These are phyloP conservation scores for Ophiostoma tasmaniense DNA, from an alignment of 2,329 filamentous ascomycete genomes.

Conservation along the genomic window DNA sequence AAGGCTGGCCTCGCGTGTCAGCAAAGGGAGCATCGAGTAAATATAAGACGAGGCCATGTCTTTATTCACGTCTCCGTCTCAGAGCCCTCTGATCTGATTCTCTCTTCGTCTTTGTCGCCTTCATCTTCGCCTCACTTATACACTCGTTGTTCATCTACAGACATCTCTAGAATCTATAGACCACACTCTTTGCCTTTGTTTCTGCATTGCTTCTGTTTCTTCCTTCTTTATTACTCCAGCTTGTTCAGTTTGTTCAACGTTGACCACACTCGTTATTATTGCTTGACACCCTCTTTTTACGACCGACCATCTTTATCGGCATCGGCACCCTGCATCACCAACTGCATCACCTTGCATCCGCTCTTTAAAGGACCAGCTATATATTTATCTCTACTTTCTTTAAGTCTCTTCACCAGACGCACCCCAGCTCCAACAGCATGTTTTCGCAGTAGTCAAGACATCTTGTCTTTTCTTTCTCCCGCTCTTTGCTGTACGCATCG, in stretches of 20 bases:
- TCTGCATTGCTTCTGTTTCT: background rate
- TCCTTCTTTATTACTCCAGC: background rate
- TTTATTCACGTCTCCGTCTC: background rate
- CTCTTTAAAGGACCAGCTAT: background rate
- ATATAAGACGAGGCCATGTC: background rate
- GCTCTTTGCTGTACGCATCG: background rate
- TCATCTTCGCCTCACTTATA: background rate
- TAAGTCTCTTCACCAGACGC: background rate
- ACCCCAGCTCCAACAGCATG: constrained; percentile 7
- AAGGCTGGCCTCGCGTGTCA: constrained; percentile 2
- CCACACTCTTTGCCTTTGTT: background rate
- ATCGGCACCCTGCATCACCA: background rate
- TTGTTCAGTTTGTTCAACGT: background rate
- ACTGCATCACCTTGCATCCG: background rate
- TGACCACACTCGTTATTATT: background rate
- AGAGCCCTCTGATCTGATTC: background rate
- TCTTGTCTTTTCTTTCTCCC: background rate
- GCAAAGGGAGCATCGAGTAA: background rate
- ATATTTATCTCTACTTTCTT: background rate
- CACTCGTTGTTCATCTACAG: background rate
- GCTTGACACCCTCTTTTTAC: constrained; percentile 1
- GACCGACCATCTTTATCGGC: background rate
- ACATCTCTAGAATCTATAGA: background rate
- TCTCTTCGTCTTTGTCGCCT: background rate
- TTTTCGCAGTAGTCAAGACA: constrained; percentile 1